phyloP scores from a whole-genome alignment of 306 rosid species.

The Herpetospermum pedunculosum region DNA sequence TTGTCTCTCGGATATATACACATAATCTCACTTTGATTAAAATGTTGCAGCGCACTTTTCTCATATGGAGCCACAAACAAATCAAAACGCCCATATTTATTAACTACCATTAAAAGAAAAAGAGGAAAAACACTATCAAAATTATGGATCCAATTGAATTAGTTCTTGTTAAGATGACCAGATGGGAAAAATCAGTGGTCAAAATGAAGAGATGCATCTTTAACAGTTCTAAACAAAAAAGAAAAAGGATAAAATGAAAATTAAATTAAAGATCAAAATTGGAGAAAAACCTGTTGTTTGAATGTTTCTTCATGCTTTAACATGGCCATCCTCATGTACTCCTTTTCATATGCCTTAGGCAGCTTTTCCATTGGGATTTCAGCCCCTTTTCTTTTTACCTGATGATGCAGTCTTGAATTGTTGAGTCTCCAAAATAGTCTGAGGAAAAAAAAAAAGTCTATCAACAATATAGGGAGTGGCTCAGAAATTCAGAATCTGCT shows the following conservation, averaged over 20 bases:
- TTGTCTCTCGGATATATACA: no score
- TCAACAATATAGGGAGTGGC: not conserved
- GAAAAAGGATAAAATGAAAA: not conserved
- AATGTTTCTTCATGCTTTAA: conserved; percentile 68
- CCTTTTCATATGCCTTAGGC: conserved; percentile 49
- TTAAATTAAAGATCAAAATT: not conserved
- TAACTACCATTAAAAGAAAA: not conserved
- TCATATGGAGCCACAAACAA: not conserved
- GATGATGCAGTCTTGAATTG: not conserved
- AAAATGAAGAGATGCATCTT: not conserved
- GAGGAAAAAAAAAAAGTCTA: not conserved
- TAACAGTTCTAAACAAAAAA: not conserved
- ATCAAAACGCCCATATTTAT: not conserved
- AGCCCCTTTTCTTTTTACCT: not conserved
- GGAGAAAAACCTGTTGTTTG: conserved; percentile 56
- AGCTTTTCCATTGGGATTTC: conserved; percentile 55
- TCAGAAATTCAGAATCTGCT: not conserved
- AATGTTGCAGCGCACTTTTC: not conserved
- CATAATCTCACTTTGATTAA: no score
- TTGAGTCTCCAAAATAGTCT: not conserved
- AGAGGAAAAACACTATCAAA: not conserved
- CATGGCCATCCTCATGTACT: conserved; percentile 68
- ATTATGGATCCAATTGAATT: not conserved
- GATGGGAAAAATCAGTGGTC: not conserved
- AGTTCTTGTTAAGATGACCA: not conserved